Evolutionary conservation across 257 asterid species (phyloP).

Genomic region (Solanum megistacrolobum): DNA sequence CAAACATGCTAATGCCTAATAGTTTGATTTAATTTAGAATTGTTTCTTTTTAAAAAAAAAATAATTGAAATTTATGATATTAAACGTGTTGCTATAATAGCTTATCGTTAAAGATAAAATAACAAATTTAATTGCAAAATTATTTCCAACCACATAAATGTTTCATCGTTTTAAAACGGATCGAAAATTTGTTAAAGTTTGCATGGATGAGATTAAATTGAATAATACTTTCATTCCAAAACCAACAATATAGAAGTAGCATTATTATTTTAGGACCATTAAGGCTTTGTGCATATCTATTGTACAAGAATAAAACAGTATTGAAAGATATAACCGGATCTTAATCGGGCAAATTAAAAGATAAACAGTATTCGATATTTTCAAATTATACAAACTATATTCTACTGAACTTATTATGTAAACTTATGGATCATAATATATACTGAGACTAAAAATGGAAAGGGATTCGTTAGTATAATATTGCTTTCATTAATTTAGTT

Average conservation of each 20-base stretch:
- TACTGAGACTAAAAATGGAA: neutral
- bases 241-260: neutral
- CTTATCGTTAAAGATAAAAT: too few species aligned
- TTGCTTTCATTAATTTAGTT: too few species aligned
- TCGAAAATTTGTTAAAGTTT: neutral
- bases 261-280: neutral
- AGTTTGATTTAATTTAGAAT: too few species aligned
- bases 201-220: neutral
- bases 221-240: neutral
- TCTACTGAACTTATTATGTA: neutral
- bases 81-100: too few species aligned
- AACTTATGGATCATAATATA: neutral
- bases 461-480: neutral
- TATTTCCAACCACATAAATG: neutral
- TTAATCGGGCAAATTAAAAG: neutral
- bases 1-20: too few species aligned
- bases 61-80: too few species aligned
- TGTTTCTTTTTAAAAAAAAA: too few species aligned
- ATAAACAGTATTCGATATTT: neutral
- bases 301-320: neutral
- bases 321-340: neutral
- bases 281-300: neutral
- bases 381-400: neutral
- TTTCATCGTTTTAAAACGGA: neutral
- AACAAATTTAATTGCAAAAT: neutral